Percentiles rank a stretch among this genome's conserved stretches.
phyloP scores from a whole-genome alignment of 23 red algal genomes.

The Gracilaria caudata region DNA sequence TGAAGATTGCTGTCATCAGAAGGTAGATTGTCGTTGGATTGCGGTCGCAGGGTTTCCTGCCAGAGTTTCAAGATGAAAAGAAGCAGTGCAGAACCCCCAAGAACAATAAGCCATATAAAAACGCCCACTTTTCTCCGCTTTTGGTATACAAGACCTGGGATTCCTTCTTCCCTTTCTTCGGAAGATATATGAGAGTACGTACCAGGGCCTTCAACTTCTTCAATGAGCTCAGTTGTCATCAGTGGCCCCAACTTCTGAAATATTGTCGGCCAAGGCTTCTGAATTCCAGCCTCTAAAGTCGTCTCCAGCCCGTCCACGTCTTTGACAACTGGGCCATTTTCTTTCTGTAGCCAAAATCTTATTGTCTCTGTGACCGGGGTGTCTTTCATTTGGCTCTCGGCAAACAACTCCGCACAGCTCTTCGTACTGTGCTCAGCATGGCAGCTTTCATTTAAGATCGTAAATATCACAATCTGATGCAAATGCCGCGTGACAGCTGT shows the following conservation, averaged over 20 bases:
- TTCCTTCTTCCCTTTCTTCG: neutral
- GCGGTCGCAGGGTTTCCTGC: too few relatives aligned
- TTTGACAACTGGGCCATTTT: too few relatives aligned
- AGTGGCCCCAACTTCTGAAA: neutral
- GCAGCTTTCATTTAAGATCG: neutral
- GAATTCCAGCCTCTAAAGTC: neutral
- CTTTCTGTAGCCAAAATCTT: neutral
- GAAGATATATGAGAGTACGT: constrained; percentile 13
- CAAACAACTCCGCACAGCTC: constrained; percentile 4
- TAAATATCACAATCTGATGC: neutral
- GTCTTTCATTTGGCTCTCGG: neutral
- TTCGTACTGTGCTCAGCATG: neutral
- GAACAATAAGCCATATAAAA: neutral
- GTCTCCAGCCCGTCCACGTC: neutral
- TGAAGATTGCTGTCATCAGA: neutral
- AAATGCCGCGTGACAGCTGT: neutral
- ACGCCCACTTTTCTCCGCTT: neutral
- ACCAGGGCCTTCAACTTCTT: constrained; percentile 15
- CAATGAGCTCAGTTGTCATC: constrained; percentile 18
- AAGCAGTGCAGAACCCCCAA: neutral
- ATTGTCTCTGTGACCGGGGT: neutral
- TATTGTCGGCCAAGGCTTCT: constrained; percentile 7
- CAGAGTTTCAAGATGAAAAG: neutral
- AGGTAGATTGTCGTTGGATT: too few relatives aligned
- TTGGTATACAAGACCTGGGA: constrained; percentile 9